A percentile compares a stretch with the other conserved stretches of the same genome.
These are phyloP conservation scores for Polychaeton citri DNA, from an alignment of 2,329 filamentous ascomycete species.

Conservation along the genomic window DNA sequence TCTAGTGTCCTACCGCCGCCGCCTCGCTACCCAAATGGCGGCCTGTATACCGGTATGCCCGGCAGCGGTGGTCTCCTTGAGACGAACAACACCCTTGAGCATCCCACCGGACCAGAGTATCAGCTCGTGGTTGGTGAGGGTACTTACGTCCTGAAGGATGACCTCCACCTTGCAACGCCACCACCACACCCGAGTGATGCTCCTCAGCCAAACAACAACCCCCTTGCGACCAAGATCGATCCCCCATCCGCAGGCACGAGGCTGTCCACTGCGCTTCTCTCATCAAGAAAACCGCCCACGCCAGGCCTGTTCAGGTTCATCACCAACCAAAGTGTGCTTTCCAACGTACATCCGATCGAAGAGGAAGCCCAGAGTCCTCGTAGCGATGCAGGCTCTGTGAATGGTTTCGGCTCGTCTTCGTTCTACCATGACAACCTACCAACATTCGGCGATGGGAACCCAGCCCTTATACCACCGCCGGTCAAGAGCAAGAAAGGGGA, in stretches of 20 bases:
- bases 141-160: slow-evolving; percentile 81
- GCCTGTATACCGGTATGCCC: slow-evolving; percentile 51
- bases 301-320: slow-evolving; percentile 28
- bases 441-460: slow-evolving; percentile 77
- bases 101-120: slow-evolving; percentile 70
- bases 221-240: slow-evolving; percentile 69
- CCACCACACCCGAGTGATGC: slow-evolving; percentile 92
- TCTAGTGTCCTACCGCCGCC: slow-evolving; percentile 12
- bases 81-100: slow-evolving; percentile 78
- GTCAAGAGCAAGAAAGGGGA: slow-evolving; percentile 47
- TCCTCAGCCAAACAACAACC: slow-evolving; percentile 75
- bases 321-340: slow-evolving; percentile 25
- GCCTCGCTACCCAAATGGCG: slow-evolving; percentile 61
- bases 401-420: slow-evolving; percentile 22
- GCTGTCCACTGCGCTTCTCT: slow-evolving; percentile 62
- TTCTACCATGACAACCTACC: slow-evolving; percentile 29
- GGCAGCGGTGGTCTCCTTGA: slow-evolving; percentile 67
- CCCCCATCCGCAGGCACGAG: slow-evolving; percentile 79
- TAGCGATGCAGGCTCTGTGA: slow-evolving; percentile 34
- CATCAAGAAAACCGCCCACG: slow-evolving; percentile 35
- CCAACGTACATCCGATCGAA: slow-evolving; percentile 29
- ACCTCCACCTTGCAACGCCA: slow-evolving; percentile 82
- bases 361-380: slow-evolving; percentile 32
- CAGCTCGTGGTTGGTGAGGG: slow-evolving; percentile 92
- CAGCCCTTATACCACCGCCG: slow-evolving; percentile 53